Evolutionary conservation across 78 protist genomes (phyloP), one percentile per base, ranked within the genome.

Genomic region (Planoprotostelium fungivorum): DNA sequence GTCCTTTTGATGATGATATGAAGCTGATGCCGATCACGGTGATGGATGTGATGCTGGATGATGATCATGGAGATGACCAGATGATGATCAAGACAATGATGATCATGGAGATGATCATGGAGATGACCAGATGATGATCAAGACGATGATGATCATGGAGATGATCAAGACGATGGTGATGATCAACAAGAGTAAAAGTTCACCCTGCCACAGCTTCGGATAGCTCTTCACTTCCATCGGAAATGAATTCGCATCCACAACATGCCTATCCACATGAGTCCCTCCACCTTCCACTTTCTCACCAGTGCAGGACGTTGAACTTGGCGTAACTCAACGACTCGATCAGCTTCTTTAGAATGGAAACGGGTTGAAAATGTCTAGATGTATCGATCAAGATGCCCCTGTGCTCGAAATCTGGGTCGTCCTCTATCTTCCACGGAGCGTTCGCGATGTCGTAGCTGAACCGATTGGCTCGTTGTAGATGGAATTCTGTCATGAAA

Each of bases 331-430:
- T 16, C 1, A 89, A 0, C 5, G 86, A 28, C 28, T 83, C 87
- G 9, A 89, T 9, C 84, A 89, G 34, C 1, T 31, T 28, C 28
- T 89, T 34, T 0, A 89, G 38, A 1, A 38, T 34, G 29, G 0
- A 0, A 28, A 94, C 73, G 1, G 97, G 89, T 36, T 85, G 83
- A 87, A 73, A 98, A 85, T 98, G 99, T 29, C 98, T 92, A 0
- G 97, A 90, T 1, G 95, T 91, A 94, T 97, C 99, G 36, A 97
- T 9, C 84, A 97, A 88, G 34, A 96, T 85, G 0, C 94, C 99
- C 35, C 99, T 88, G 92, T 92, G 95, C 9, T 88, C 1, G 92
- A 96, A 96, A 63, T 97, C 90, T 0, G 98, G 97, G 35, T 10
- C n/a, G 91, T 97, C 98, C 9, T 0, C 1, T 73, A 97, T 86